Base-by-base conservation (phyloP, 2,329 filamentous ascomycete species). In the Xylariaceae sp. region DNA sequence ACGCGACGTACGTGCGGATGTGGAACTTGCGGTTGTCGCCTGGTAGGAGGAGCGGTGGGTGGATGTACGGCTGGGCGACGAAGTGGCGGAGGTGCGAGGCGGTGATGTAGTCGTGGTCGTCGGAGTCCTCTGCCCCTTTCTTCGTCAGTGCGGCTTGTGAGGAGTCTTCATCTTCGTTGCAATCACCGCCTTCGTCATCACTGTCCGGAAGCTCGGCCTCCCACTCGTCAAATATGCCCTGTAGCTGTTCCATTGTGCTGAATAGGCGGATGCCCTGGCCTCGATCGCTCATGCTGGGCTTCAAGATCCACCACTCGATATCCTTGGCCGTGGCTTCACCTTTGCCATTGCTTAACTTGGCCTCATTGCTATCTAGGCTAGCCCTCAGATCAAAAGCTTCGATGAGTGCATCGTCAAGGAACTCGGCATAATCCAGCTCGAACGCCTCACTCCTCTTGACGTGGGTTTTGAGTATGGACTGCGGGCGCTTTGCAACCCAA, bases 391-490 rank as follows among this genome's bases (percentile, higher is more conserved):
- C 93, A 62, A 85, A 97, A 0, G 87, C 86, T 63, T 98, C 93
- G 2, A 95, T 74, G 7, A 98, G 70, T 0, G 93, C 87, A 54
- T 98, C 93, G 50, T 97, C 93, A 12, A 98, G 69, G 57, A 97
- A 98, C 67, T 98, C 93, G 1, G 90, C 89, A 60, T 93, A 98
- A 64, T 98, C 93, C 7, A 98, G 76, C 65, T 98, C 93, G 53
- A 98, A 95, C 32, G 88, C 81, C 49, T 94, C 87, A 33, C 81
- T 81, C 2, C 83, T 78, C 61, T 88, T 87, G 41, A 95, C 79
- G 56, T 93, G 85, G 2, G 69, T 67, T 43, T 69, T 74, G 11
- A 98, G 71, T 4, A 83, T 64, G 9, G 83, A 88, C 1, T 73
- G 64, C 0, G 91, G 89, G 54, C 93, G 75, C 64, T 98, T 98